Evolutionary conservation across 306 rosid genomes (phyloP), one percentile per base, ranked within the genome.

Genomic region (Fagus sylvatica): DNA sequence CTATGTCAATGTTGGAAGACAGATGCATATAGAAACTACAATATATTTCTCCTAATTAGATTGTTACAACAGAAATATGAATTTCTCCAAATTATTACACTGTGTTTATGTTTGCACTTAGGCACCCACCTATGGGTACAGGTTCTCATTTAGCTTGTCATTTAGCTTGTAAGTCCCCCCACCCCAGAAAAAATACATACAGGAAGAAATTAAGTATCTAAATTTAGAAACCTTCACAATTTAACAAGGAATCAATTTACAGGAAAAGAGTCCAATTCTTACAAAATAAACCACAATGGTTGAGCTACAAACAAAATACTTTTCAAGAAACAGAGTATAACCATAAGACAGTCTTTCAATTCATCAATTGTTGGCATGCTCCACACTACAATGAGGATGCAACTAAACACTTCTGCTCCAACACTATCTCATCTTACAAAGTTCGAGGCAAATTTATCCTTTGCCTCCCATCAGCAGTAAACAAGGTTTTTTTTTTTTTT

Each of bases 1-100:
- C 76, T 78, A 43, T 62, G 41, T 57, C 57, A 49, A 22, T 73
- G 76, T 43, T 67, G 69, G 49, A 69, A 30, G 46, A 53, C 65
- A 76, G 51, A 40, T 81, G 76, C 49, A 53, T 61, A 61, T 66
- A 40, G 13, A 43, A 61, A 46, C 4, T 33, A 57, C 51, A 33
- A 43, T 36, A 40, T 72, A 34, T 32, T 64, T 22, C 17, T 30
- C 77, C 67, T 64, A 34, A 39, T 53, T 53, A 22, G 48, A 62
- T 62, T 49, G 72, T 53, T 15, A 59, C 16, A 16, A 43, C 6
- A 32, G 41, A 36, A 19, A 65, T 16, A 62, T 36, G 48, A 76
- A 42, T 68, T 68, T 67, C 3, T 68, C 51, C 60, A 53, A 43
- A 22, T 53, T 22, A 19, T 37, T 17, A 56, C 42, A 3, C n/a